Evolutionary conservation across 2,329 filamentous ascomycete species (phyloP).

Genomic region (Biscogniauxia sp.): DNA sequence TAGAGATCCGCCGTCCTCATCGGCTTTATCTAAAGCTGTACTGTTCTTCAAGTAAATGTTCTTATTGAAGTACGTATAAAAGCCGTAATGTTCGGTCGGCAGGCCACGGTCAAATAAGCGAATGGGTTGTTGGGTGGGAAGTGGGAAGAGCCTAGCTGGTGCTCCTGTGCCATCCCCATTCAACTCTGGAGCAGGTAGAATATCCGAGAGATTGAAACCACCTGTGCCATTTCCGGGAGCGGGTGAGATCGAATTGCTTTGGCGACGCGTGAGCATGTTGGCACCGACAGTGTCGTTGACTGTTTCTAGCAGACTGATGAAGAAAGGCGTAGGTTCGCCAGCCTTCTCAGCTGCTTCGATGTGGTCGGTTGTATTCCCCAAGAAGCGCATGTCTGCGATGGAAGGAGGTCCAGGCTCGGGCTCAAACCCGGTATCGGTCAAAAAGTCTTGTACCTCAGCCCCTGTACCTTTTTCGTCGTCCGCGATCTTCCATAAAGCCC

Average conservation of each 20-base stretch:
- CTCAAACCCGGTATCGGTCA: conserved; percentile 37
- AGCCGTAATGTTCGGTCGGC: conserved; percentile 83
- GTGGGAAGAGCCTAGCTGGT: conserved; percentile 69
- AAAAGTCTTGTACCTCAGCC: conserved; percentile 13
- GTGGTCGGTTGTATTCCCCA: conserved; percentile 82
- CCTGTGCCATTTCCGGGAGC: conserved; percentile 20
- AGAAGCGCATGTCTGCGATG: conserved; percentile 72
- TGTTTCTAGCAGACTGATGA: conserved; percentile 56
- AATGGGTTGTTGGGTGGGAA: conserved; percentile 72
- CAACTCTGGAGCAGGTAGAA: conserved; percentile 63
- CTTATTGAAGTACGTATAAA: conserved; percentile 89
- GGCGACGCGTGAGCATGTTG: conserved; percentile 29
- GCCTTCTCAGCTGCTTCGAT: conserved; percentile 65
- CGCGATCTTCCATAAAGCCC: conserved; percentile 48
- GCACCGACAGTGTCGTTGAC: conserved; percentile 28
- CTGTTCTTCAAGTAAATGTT: conserved; percentile 68
- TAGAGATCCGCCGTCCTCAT: conserved; percentile 54
- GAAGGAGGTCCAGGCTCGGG: conserved; percentile 57
- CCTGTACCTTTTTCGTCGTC: conserved; percentile 28
- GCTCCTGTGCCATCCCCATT: conserved; percentile 70
- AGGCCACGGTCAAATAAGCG: conserved; percentile 81
- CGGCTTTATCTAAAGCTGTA: conserved; percentile 36
- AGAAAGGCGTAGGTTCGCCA: conserved; percentile 87
- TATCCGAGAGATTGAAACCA: conserved; percentile 45
- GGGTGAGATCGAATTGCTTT: conserved; percentile 28